Conservation (phyloP, 352 stramenopile genomes). For the Globisporangium viniferum region DNA sequence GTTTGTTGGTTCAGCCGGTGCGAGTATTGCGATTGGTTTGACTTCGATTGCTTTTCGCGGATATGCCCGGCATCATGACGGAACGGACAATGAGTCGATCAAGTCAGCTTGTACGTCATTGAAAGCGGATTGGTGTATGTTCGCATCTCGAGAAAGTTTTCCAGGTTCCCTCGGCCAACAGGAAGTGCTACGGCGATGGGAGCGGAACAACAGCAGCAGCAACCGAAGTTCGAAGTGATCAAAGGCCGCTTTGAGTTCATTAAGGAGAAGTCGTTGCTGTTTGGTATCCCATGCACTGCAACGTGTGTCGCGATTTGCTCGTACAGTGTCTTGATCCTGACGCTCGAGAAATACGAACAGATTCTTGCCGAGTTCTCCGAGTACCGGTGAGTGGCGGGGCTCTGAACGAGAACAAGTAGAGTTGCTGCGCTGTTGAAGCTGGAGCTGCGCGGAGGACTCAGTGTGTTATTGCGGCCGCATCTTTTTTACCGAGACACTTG, state of each 20-base stretch:
- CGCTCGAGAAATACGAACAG: conserved; percentile 40
- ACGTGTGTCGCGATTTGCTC: conserved; percentile 39
- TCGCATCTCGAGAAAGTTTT: conserved; percentile 19
- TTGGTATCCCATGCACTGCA: conserved; percentile 35
- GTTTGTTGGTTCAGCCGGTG: not conserved
- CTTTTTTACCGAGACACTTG: too few relatives aligned
- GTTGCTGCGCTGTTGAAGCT: not conserved
- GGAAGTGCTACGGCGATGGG: not conserved
- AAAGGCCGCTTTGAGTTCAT: conserved; percentile 43
- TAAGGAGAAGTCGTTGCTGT: conserved; percentile 42
- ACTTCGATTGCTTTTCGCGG: not conserved
- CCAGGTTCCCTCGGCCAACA: not conserved
- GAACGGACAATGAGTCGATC: not conserved
- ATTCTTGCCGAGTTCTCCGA: conserved; percentile 42
- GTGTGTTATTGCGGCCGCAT: not conserved
- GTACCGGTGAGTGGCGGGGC: conserved; percentile 25
- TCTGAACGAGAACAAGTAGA: not conserved
- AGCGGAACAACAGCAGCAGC: not conserved
- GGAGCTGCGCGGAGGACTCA: not conserved
- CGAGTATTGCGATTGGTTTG: not conserved
- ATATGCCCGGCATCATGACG: not conserved
- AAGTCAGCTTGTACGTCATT: conserved; percentile 57
- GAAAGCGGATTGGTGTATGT: conserved; percentile 45
- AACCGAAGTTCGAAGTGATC: conserved; percentile 23
- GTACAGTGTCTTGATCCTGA: conserved; percentile 42